Conservation (phyloP, 176 grass and related monocot species). For the Avena eriantha region DNA sequence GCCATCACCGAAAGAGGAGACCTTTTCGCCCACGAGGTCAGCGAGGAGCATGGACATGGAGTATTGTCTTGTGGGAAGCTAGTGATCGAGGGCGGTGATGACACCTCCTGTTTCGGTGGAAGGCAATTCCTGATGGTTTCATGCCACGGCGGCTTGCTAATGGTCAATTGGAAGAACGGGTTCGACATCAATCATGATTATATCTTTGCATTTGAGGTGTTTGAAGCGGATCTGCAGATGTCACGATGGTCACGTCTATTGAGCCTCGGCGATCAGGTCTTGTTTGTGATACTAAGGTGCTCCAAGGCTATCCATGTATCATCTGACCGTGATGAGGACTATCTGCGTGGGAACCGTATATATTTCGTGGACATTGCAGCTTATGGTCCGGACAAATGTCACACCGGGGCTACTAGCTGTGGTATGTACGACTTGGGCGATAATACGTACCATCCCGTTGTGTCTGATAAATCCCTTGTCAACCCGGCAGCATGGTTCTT, state of each 20-base stretch:
- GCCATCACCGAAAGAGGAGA: neutral
- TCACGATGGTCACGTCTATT: neutral
- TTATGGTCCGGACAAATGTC: neutral
- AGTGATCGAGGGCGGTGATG: neutral
- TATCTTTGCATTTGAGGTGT: neutral
- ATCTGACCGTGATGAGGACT: neutral
- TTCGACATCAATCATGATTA: neutral
- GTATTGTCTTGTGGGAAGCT: neutral
- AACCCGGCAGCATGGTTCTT: neutral
- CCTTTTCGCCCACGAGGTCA: neutral
- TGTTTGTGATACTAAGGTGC: neutral
- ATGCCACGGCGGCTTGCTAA: too few relatives aligned
- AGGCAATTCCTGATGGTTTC: too few relatives aligned
- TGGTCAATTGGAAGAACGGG: too few relatives aligned
- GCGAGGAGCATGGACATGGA: neutral
- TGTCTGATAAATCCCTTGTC: neutral
- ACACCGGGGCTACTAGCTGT: neutral
- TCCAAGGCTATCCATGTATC: neutral
- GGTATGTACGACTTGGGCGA: neutral
- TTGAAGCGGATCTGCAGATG: neutral
- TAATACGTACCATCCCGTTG: neutral
- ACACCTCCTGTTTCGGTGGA: too few relatives aligned
- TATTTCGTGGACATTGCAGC: neutral
- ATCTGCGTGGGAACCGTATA: neutral
- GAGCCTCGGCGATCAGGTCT: neutral